Base-by-base conservation (phyloP, 2,329 filamentous ascomycete genomes). In the Bipolaris zeicola region DNA sequence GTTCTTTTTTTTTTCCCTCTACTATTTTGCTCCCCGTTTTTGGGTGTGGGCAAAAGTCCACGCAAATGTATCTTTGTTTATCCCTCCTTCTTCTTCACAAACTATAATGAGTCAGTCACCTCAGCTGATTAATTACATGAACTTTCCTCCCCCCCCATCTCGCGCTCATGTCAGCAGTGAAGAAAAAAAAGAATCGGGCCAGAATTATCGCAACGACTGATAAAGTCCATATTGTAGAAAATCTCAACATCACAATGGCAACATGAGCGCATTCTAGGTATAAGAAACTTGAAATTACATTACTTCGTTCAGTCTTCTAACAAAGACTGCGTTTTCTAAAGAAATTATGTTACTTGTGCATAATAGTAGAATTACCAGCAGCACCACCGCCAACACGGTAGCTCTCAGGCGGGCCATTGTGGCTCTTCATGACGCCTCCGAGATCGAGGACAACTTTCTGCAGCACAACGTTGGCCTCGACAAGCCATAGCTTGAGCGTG, bases 401-500 rank as follows among this genome's bases (percentile, higher is more conserved):
- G 61, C 63, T 81, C 76, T 76, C 74, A 1, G 70, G 70, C 39
- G 73, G 73, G 24, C 74, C 74, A 58, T 76, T 74, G 50, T 76
- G 73, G 51, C 65, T 69, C 24, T 63, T 58, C 39, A 55, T 58
- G 11, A 74, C 71, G 14, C 74, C 74, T 0, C 73, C 74, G 13
- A 76, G 34, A 65, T 76, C 71, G 16, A 76, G 5, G n/a, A 75
- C 68, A 2, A 75, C 64, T 66, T 73, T 76, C 60, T 75, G 70
- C 53, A 75, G 28, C 13, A 74, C 62, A 7, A 81, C 73, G 52
- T 77, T 78, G 5, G 78, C 76, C 70, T 81, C 79, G 13, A 81
- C 69, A 6, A 78, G 66, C 79, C 79, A 81, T 14, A 82, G 46
- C 59, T 76, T 79, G 53, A 82, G 48, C 7, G 70, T 78, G 52